These are phyloP conservation scores for Candida maesae DNA, from an alignment of 805 yeast genomes.

Conservation along the genomic window DNA sequence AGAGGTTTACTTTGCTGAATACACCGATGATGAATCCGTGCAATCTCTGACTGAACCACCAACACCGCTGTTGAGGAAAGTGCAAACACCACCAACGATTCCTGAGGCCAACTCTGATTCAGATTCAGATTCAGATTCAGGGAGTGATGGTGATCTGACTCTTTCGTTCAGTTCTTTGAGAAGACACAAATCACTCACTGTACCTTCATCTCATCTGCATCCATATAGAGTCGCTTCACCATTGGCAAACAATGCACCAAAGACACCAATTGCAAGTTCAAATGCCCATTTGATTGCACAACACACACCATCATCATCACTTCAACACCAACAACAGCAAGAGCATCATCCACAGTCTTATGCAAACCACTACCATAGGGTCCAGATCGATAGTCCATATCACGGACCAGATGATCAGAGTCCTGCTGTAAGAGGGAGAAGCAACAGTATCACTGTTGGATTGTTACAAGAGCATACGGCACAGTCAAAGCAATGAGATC, in stretches of 20 bases:
- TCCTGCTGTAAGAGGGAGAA: conserved; percentile 18
- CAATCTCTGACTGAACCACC: not conserved
- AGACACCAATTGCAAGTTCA: conserved; percentile 28
- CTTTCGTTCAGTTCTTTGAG: conserved; percentile 5
- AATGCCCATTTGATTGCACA: conserved; percentile 26
- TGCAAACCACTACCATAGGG: conserved; percentile 41
- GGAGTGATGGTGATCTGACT: conserved; percentile 9
- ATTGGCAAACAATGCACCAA: conserved; percentile 32
- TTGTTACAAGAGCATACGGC: not conserved
- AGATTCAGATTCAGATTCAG: no score
- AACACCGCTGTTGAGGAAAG: not conserved
- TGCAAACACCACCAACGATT: not conserved
- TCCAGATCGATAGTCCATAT: not conserved
- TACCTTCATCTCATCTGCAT: not conserved
- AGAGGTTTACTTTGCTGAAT: conserved; percentile 17
- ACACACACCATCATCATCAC: no score
- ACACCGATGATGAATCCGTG: conserved; percentile 6
- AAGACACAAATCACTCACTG: conserved; percentile 23
- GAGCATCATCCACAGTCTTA: conserved; percentile 15
- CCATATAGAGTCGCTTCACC: conserved; percentile 32
- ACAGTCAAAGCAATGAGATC: no score
- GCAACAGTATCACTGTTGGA: conserved; percentile 27
- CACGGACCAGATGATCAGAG: not conserved
- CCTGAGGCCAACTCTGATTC: conserved; percentile 21
- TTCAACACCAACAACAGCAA: no score